Percentiles rank a stretch among this genome's conserved stretches.
phyloP scores from a whole-genome alignment of 2,329 filamentous ascomycete genomes.

The Trichoderma gracile region DNA sequence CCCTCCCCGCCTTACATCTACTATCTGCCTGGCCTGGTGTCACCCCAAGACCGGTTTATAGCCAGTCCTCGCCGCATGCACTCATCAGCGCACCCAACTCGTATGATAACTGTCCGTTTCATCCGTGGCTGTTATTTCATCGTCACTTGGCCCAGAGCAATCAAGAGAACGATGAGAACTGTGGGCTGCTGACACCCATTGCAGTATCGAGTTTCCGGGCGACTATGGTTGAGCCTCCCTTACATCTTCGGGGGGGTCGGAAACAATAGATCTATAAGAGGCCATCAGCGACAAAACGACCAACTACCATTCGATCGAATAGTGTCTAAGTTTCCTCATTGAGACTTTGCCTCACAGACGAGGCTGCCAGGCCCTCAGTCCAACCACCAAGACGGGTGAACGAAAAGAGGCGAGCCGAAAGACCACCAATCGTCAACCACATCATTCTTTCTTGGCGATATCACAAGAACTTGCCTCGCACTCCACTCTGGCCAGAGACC shows the following conservation, averaged over 20 bases:
- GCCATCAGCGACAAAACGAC: background rate
- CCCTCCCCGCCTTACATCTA: background rate
- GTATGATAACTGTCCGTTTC: background rate
- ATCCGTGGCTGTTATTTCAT: background rate
- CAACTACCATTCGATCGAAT: background rate
- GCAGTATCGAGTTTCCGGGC: background rate
- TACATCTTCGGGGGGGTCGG: background rate
- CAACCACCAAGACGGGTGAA: background rate
- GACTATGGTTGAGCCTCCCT: slow-evolving; percentile 19
- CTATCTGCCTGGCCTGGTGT: background rate
- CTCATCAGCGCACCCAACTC: too few relatives aligned
- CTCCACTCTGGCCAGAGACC: background rate
- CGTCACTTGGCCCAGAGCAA: background rate
- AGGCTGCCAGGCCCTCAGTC: background rate
- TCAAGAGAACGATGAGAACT: background rate
- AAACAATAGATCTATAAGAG: background rate
- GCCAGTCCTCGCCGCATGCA: background rate
- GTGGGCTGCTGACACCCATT: background rate
- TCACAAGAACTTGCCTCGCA: background rate
- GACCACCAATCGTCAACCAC: background rate
- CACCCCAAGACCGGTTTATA: slow-evolving; percentile 1
- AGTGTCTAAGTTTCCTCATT: background rate
- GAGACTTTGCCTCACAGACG: background rate
- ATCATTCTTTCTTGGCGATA: background rate
- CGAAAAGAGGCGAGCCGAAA: background rate